Evolutionary conservation across 2,329 filamentous ascomycete species (phyloP).

Genomic region (Parastagonospora avenae): DNA sequence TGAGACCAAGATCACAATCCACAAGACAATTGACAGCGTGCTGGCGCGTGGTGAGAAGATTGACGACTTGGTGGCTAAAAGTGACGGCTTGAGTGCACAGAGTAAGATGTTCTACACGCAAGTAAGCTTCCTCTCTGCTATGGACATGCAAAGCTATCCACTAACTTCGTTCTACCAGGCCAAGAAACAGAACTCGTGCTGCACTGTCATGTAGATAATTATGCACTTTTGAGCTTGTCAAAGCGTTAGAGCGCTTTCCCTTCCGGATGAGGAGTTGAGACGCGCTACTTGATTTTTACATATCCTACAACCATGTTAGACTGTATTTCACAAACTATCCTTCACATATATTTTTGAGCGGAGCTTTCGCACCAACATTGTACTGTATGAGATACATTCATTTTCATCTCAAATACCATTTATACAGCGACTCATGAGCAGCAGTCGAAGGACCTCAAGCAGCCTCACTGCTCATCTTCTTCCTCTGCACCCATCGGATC

Average conservation of each 20-base stretch:
- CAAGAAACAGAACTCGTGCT: constrained; percentile 68
- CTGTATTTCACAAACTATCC: background rate
- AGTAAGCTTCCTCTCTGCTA: constrained; percentile 48
- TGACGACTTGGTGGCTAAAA: constrained; percentile 91
- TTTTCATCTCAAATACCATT: too few relatives aligned
- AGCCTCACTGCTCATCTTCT: background rate
- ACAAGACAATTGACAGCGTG: constrained; percentile 92
- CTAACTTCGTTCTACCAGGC: constrained; percentile 44
- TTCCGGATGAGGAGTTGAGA: constrained; percentile 3
- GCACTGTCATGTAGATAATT: constrained; percentile 56
- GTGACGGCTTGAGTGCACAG: constrained; percentile 84
- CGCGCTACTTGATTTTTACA: constrained; percentile 6
- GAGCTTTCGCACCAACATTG: too few relatives aligned
- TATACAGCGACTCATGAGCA: too few relatives aligned
- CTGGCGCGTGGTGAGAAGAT: constrained; percentile 96
- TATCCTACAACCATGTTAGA: constrained; percentile 8
- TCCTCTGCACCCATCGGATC: background rate
- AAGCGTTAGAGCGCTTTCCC: background rate
- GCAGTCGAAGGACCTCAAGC: too few relatives aligned
- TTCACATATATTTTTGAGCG: too few relatives aligned
- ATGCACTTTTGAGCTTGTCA: background rate
- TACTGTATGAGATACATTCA: too few relatives aligned
- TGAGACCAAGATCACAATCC: constrained; percentile 94
- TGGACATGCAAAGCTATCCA: background rate
- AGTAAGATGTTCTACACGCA: constrained; percentile 97